phyloP scores from a whole-genome alignment of 768 basidiomycete genomes.

The Collybia sp. region DNA sequence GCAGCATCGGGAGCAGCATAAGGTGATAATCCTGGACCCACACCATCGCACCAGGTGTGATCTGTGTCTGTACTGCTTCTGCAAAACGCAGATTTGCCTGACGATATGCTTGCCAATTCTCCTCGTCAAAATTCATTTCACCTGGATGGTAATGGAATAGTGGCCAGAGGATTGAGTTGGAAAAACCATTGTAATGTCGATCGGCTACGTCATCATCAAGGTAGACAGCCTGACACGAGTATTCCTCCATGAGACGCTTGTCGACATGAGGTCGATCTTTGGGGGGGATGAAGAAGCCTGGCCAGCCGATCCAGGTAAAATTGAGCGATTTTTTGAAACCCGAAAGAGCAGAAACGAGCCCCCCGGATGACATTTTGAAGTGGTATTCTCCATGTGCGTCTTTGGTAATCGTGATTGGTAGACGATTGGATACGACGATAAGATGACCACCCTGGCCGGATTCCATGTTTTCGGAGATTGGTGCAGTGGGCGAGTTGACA shows the following conservation, averaged over 20 bases:
- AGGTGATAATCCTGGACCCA: constrained; percentile 99
- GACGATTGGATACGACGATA: constrained; percentile 93
- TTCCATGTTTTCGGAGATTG: constrained; percentile 45
- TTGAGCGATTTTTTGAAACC: constrained; percentile 98
- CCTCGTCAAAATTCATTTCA: constrained; percentile 99
- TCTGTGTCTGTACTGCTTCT: constrained; percentile 75
- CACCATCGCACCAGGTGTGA: constrained; percentile 87
- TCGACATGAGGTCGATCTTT: constrained; percentile 92
- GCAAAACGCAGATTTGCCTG: constrained; percentile 96
- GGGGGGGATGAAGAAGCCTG: constrained; percentile 88
- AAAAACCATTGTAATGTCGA: constrained; percentile 96
- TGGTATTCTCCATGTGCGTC: constrained; percentile 91
- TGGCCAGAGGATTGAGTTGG: constrained; percentile 99
- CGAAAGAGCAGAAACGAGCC: constrained; percentile 93
- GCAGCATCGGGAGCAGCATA: constrained; percentile 95
- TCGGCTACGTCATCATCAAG: constrained; percentile 98
- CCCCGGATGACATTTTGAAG: constrained; percentile 99
- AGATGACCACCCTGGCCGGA: constrained; percentile 58
- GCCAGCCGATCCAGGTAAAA: constrained; percentile 98
- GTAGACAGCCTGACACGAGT: constrained; percentile 96
- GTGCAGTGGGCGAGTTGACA: constrained; percentile 7
- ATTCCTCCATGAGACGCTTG: constrained; percentile 89
- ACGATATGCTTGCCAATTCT: constrained; percentile 96
- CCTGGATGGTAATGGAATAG: constrained; percentile 99
- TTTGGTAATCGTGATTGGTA: constrained; percentile 94